Percentiles rank a stretch among this genome's conserved stretches.
Conservation (phyloP, 2,329 filamentous ascomycete species). For the Mariannaea elegans region DNA sequence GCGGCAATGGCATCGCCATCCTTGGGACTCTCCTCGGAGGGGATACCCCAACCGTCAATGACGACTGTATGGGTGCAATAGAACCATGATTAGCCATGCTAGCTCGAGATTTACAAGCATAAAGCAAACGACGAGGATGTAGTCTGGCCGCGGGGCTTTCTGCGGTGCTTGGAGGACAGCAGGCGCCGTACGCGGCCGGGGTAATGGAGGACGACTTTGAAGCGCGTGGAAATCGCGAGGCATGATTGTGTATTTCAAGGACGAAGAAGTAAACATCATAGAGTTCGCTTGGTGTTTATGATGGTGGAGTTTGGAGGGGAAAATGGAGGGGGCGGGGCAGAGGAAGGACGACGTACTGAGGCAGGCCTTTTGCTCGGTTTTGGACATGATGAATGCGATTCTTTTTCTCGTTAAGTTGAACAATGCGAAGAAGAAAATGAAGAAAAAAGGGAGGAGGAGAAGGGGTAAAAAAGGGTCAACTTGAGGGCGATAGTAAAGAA, state of each 20-base stretch:
- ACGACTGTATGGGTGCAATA: constrained; percentile 75
- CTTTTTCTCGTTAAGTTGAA: constrained; percentile 23
- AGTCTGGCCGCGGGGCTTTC: constrained; percentile 40
- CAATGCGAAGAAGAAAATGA: constrained; percentile 22
- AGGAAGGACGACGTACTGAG: constrained; percentile 62
- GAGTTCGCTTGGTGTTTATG: not conserved
- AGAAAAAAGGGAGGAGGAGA: constrained; percentile 9
- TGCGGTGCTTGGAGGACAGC: constrained; percentile 21
- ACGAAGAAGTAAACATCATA: not conserved
- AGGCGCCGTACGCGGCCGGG: constrained; percentile 34
- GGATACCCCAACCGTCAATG: constrained; percentile 98
- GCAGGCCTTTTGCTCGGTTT: constrained; percentile 68
- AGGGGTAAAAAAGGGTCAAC: constrained; percentile 18
- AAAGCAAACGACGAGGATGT: constrained; percentile 59
- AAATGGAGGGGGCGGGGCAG: constrained; percentile 41
- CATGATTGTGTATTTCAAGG: constrained; percentile 12
- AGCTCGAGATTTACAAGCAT: constrained; percentile 65
- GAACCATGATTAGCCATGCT: constrained; percentile 66
- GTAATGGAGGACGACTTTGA: constrained; percentile 26
- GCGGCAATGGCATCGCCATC: constrained; percentile 95
- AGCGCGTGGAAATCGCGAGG: constrained; percentile 31
- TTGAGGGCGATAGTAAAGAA: constrained; percentile 27
- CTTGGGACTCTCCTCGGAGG: constrained; percentile 80
- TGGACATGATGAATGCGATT: constrained; percentile 54
- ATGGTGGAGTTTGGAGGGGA: constrained; percentile 24